Evolutionary conservation across 805 yeast genomes (phyloP), one percentile per base, ranked within the genome.

Genomic region (Nakazawaea anatomiae): DNA sequence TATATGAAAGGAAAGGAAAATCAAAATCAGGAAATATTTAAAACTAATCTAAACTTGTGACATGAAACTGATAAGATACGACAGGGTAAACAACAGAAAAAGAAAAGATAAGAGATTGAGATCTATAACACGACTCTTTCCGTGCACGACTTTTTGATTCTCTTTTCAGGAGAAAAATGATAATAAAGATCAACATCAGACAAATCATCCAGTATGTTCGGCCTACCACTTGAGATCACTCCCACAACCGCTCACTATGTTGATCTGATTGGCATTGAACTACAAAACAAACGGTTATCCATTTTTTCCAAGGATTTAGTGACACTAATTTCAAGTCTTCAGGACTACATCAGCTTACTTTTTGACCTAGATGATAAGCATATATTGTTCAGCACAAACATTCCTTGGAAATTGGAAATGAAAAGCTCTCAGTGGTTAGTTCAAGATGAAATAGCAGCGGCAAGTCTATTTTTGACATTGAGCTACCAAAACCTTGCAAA

Each of bases 341-440:
- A 49, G 38, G 52, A 49, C 29, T 49, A 49, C 45, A 39, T 49
- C 4, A 11, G 14, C 5, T 25, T 48, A 11, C 44, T 48, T 9
- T 36, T 42, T 6, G 39, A 34, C 8, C n/a, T 8, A 29, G 29
- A 25, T 9, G 42, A 42, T 14, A 41, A 34, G 38, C 29, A 7
- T 7, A 1, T 11, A 10, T 28, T n/a, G 2, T 43, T 48, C 32
- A 38, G 47, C 40, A 6, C n/a, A 11, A 38, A 30, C 12, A 9
- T 39, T 4, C 51, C 51, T 9, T 48, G 51, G 51, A 42, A 43
- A 29, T 11, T 48, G n/a, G 39, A 42, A 3, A 32, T 27, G n/a
- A 28, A 27, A 32, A 5, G 10, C 6, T 7, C 12, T n/a, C 9
- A 32, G 32, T 51, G 53, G 53, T 30, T 44, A 4, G 14, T 42